Base-by-base conservation (phyloP, 768 basidiomycete species). In the Phallus indusiatus region DNA sequence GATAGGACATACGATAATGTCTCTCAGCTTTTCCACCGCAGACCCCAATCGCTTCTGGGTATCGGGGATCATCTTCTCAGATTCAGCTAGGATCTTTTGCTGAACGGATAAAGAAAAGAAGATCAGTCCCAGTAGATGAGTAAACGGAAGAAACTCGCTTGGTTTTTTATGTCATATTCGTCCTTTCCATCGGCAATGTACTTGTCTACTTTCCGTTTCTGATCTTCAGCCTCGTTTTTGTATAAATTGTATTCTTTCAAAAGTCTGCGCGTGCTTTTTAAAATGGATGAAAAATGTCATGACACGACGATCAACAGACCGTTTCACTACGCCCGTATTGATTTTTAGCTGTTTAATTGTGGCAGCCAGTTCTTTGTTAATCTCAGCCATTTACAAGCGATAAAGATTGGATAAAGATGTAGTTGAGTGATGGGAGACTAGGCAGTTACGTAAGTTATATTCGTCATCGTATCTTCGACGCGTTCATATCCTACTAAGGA, bases 101-200 rank as follows among this genome's bases (percentile, higher is more conserved):
- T 91, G 66, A 42, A n/a, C 9, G n/a, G 10, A 35, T 18, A 7
- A 24, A 22, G 7, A 5, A 51, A 51, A 12, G 48, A n/a, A 6
- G n/a, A 14, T 22, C 35, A 22, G 34, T 35, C 18, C 11, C 12
- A 20, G 18, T 42, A 18, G 20, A 49, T n/a, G 21, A 21, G 20
- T 34, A 58, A 12, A 12, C 21, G 50, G 20, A 36, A 28, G 5
- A 17, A 21, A 6, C 11, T 28, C 68, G 88, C 89, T 66, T 78
- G 81, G 70, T 84, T 90, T 70, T 81, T 88, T 68, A 86, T 73
- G 57, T 88, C 83, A 88, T 87, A 91, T 47, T 90, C 86, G 47
- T 79, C 80, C 12, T 73, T 70, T 53, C 72, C 79, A 54, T 81
- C 79, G 11, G 78, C 79, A 59, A 80, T 70, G 66, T 86, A 72